phyloP scores from a whole-genome alignment of 2,329 filamentous ascomycete genomes.

The Fusarium acutatum region DNA sequence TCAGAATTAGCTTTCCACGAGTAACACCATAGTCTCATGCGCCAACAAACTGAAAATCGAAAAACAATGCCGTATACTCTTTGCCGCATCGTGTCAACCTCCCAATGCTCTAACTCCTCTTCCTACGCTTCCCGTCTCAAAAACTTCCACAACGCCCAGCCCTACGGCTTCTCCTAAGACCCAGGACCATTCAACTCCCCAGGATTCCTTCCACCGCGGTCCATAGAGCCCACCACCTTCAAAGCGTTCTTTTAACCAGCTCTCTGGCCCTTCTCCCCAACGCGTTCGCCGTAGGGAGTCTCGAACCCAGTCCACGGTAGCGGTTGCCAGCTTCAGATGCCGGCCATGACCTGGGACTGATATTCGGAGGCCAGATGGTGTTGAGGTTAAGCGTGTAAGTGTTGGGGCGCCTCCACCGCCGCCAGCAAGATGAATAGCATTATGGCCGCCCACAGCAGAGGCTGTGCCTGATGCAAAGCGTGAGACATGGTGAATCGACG shows the following conservation, averaged over 20 bases:
- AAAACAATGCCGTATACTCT: background rate
- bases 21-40: background rate
- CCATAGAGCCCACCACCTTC: conserved; percentile 65
- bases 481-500: conserved; percentile 69
- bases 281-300: conserved; percentile 66
- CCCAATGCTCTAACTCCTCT: conserved; percentile 64
- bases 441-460: conserved; percentile 74
- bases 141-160: conserved; percentile 74
- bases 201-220: conserved; percentile 71
- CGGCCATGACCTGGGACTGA: conserved; percentile 73
- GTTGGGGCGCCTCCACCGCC: conserved; percentile 57
- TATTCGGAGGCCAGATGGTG: conserved; percentile 56
- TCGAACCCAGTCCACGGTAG: conserved; percentile 69
- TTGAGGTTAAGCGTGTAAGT: conserved; percentile 38
- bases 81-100: conserved; percentile 12
- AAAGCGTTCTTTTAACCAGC: conserved; percentile 72
- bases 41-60: background rate
- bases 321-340: conserved; percentile 71
- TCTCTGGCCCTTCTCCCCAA: conserved; percentile 70
- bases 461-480: conserved; percentile 73
- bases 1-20: background rate
- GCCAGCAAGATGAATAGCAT: conserved; percentile 70
- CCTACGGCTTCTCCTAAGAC: conserved; percentile 76
- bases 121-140: conserved; percentile 79
- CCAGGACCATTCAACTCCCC: conserved; percentile 76